Conservation (phyloP, 345 rosid species). For the Syzygium aromaticum region DNA sequence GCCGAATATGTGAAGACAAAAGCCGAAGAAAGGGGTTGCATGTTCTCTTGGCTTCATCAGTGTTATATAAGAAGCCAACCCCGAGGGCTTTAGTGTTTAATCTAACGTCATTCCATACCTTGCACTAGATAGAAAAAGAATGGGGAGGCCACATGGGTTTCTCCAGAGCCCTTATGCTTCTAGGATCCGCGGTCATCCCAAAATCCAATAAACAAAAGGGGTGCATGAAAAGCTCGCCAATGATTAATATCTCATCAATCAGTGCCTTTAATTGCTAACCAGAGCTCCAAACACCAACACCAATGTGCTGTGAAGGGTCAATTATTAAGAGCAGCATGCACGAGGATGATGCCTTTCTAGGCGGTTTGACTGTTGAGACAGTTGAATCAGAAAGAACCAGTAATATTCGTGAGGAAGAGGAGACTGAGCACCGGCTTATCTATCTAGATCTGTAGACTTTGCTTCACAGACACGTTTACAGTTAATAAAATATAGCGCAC, state of each 20-base stretch:
- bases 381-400: neutral
- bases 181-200: neutral
- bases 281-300: neutral
- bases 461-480: neutral
- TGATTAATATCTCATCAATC: neutral
- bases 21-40: neutral
- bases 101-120: neutral
- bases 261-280: neutral
- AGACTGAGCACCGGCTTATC: neutral
- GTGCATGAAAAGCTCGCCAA: neutral
- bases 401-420: neutral
- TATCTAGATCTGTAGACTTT: neutral
- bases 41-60: neutral
- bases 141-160: neutral
- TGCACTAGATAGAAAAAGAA: neutral
- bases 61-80: neutral
- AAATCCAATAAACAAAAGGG: neutral
- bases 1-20: neutral
- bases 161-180: neutral
- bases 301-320: neutral
- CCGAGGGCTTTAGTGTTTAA: neutral
- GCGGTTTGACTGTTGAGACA: conserved; percentile 4
- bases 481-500: neutral
- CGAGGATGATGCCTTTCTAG: neutral
- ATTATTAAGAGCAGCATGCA: neutral